phyloP scores from a whole-genome alignment of 2,329 filamentous ascomycete genomes.

The Paraphoma sp. region DNA sequence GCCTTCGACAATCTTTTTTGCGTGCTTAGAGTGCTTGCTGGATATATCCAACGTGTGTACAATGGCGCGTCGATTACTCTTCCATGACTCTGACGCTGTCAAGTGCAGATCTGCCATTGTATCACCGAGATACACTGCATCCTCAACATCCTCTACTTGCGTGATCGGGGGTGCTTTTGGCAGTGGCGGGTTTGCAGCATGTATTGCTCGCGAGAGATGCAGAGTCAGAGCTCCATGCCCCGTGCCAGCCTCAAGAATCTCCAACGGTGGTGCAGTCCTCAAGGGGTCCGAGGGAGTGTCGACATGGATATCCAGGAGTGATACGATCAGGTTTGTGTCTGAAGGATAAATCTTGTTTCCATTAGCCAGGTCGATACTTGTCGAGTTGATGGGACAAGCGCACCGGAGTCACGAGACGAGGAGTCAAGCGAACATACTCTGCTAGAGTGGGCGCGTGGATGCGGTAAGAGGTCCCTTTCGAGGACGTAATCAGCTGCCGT shows the following conservation, averaged over 20 bases:
- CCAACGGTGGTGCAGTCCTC: constrained; percentile 57
- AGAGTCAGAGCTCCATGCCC: constrained; percentile 83
- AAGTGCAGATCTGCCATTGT: constrained; percentile 39
- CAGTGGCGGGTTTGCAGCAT: constrained; percentile 70
- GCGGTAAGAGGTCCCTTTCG: constrained; percentile 60
- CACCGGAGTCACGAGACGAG: constrained; percentile 77
- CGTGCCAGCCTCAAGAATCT: constrained; percentile 84
- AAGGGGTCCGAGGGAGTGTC: constrained; percentile 45
- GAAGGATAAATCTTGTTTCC: constrained; percentile 71
- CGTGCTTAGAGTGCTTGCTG: constrained; percentile 66
- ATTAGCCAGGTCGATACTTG: constrained; percentile 8
- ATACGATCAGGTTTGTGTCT: constrained; percentile 78
- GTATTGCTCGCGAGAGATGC: constrained; percentile 76
- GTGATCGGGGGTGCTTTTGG: constrained; percentile 37
- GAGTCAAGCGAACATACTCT: constrained; percentile 73
- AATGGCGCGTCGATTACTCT: constrained; percentile 65
- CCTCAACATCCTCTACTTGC: constrained; percentile 31
- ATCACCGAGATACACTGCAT: constrained; percentile 41
- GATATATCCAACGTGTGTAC: constrained; percentile 77
- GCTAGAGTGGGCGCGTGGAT: constrained; percentile 72
- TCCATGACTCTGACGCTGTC: constrained; percentile 46
- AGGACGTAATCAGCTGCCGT: constrained; percentile 65
- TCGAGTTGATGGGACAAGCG: constrained; percentile 21
- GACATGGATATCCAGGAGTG: constrained; percentile 76
- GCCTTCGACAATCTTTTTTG: constrained; percentile 67